Conservation (phyloP, 2,329 filamentous ascomycete genomes). For the Sporothrix sp. region DNA sequence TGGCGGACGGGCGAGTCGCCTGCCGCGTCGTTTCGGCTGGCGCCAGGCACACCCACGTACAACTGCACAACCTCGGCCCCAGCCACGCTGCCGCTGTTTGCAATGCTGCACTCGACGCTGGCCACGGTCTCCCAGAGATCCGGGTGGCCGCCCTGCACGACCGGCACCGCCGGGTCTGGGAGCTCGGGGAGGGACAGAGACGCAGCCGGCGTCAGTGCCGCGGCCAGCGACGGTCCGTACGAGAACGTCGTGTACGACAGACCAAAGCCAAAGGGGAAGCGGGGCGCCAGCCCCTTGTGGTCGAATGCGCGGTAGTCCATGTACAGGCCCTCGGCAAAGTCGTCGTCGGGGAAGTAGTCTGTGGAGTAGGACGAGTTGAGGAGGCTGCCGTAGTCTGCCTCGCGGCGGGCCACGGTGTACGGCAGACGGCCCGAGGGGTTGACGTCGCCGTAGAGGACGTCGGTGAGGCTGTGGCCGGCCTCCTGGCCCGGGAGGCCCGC, state of each 20-base stretch:
- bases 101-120: conserved; percentile 27
- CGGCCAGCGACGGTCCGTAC: conserved; percentile 34
- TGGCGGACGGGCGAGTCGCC: conserved; percentile 30
- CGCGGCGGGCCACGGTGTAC: conserved; percentile 35
- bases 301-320: conserved; percentile 71
- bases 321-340: conserved; percentile 65
- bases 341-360: conserved; percentile 44
- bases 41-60: conserved; percentile 19
- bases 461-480: conserved; percentile 33
- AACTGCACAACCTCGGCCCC: conserved; percentile 21
- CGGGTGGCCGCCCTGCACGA: conserved; percentile 16
- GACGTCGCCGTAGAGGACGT: conserved; percentile 35
- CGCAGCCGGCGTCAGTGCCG: conserved; percentile 46
- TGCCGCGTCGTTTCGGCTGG: background rate
- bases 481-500: conserved; percentile 45
- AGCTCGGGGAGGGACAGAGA: conserved; percentile 40
- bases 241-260: conserved; percentile 67
- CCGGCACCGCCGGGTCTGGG: conserved; percentile 3
- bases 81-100: conserved; percentile 30
- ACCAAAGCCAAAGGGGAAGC: conserved; percentile 70
- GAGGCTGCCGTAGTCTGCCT: conserved; percentile 29
- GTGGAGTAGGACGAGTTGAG: conserved; percentile 14
- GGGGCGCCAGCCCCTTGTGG: conserved; percentile 48
- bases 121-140: conserved; percentile 34
- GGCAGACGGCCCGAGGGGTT: conserved; percentile 36